Conservation (phyloP, 495 filamentous ascomycete genomes). For the Xylaria longipes region DNA sequence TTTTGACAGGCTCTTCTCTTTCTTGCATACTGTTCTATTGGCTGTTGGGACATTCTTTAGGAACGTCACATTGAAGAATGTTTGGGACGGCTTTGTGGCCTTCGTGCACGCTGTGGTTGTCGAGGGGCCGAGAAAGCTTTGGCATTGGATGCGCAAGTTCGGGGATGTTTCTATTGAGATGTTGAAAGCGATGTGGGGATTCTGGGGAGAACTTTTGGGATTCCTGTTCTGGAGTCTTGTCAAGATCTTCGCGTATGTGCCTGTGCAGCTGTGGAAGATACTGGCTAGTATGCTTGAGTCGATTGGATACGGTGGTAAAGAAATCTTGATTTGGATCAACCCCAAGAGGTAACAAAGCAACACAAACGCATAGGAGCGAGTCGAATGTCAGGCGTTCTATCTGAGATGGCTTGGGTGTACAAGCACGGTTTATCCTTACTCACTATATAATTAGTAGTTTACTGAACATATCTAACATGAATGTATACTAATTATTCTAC, state of each 20-base stretch:
- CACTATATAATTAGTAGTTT: not conserved
- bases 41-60: not conserved
- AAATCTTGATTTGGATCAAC: slow-evolving; percentile 11
- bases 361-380: not conserved
- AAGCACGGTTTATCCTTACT: not conserved
- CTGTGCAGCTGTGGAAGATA: not conserved
- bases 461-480: not conserved
- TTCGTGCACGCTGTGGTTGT: not conserved
- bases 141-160: not conserved
- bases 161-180: not conserved
- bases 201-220: not conserved
- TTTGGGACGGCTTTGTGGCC: slow-evolving; percentile 3
- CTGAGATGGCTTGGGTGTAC: not conserved
- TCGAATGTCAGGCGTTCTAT: not conserved
- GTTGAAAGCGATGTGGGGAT: slow-evolving; percentile 8
- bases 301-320: not conserved
- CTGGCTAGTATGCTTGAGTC: not conserved
- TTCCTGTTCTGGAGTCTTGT: not conserved
- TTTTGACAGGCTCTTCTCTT: not conserved
- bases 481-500: not conserved
- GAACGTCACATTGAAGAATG: slow-evolving; percentile 6
- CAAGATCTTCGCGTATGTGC: not conserved
- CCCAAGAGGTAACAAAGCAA: not conserved
- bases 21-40: not conserved
- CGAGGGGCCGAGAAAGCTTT: not conserved